Conservation (phyloP, 192 early-diverging fungal genomes). For the Coemansia sp. region DNA sequence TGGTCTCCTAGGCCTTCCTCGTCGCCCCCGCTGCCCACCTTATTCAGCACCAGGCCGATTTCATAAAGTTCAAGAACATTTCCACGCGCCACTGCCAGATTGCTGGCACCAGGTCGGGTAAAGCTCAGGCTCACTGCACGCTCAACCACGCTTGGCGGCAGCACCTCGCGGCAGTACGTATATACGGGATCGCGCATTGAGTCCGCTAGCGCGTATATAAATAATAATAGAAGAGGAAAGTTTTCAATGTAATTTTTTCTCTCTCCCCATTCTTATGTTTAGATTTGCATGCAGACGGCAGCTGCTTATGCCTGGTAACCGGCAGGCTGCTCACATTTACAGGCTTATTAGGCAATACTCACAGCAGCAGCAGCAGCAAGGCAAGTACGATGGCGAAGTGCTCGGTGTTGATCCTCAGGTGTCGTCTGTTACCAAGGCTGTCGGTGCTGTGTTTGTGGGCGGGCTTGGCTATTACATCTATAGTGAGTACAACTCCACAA, state of each 20-base stretch:
- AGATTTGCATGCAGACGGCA: too few relatives aligned
- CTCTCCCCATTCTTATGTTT: too few relatives aligned
- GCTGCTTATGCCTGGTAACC: too few relatives aligned
- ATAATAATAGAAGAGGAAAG: too few relatives aligned
- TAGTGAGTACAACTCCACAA: conserved; percentile 11
- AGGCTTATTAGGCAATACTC: conserved; percentile 1
- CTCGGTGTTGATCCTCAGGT: conserved; percentile 31
- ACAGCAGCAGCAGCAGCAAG: background rate
- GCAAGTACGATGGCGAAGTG: conserved; percentile 8
- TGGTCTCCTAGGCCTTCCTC: conserved; percentile 28
- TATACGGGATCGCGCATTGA: conserved; percentile 49
- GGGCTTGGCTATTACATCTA: conserved; percentile 35
- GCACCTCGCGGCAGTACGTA: conserved; percentile 51
- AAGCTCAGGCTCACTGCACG: conserved; percentile 43
- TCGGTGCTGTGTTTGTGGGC: conserved; percentile 23
- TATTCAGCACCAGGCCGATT: conserved; percentile 29
- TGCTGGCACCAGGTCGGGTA: conserved; percentile 31
- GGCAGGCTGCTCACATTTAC: too few relatives aligned
- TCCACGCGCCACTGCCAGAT: conserved; percentile 48
- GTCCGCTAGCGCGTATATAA: too few relatives aligned
- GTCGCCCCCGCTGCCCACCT: conserved; percentile 7
- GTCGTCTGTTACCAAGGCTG: conserved; percentile 26
- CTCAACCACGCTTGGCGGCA: conserved; percentile 44
- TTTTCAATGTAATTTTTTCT: too few relatives aligned
- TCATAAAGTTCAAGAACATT: conserved; percentile 49